These are phyloP conservation scores for Alternaria sp. DNA, from an alignment of 2,329 filamentous ascomycete genomes.

Conservation along the genomic window DNA sequence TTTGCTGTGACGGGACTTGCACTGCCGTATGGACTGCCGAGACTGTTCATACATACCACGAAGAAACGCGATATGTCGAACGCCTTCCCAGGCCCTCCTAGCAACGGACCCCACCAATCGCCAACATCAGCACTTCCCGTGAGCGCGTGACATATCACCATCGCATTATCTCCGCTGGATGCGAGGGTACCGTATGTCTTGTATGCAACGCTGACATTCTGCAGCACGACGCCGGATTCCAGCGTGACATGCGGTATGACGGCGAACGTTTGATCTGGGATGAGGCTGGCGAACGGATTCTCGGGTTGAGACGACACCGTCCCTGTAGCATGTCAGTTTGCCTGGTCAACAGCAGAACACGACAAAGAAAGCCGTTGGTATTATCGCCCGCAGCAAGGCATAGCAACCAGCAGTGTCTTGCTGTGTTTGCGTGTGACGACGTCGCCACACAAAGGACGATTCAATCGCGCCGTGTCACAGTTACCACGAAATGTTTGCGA, in stretches of 20 bases:
- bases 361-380: too few relatives aligned
- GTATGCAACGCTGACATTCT: conserved; percentile 75
- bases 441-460: neutral
- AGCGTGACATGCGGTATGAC: conserved; percentile 89
- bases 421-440: neutral
- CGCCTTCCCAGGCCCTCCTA: conserved; percentile 78
- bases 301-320: conserved; percentile 72
- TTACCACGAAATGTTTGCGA: conserved; percentile 8
- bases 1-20: conserved; percentile 90
- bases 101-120: conserved; percentile 87
- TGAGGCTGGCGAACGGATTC: conserved; percentile 87
- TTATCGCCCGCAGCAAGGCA: neutral
- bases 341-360: conserved; percentile 5
- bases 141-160: conserved; percentile 81
- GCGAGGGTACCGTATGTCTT: conserved; percentile 68
- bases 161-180: conserved; percentile 65
- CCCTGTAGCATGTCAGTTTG: conserved; percentile 40
- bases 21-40: conserved; percentile 85
- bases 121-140: conserved; percentile 85
- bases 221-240: conserved; percentile 85
- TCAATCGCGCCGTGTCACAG: neutral
- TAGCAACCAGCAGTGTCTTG: neutral
- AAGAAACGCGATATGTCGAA: conserved; percentile 87
- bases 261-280: conserved; percentile 86
- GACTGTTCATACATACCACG: conserved; percentile 83